A percentile compares a stretch with the other conserved stretches of the same genome.
Evolutionary conservation across 192 early-diverging fungal genomes (phyloP).

Genomic region (Coemansia sp.): DNA sequence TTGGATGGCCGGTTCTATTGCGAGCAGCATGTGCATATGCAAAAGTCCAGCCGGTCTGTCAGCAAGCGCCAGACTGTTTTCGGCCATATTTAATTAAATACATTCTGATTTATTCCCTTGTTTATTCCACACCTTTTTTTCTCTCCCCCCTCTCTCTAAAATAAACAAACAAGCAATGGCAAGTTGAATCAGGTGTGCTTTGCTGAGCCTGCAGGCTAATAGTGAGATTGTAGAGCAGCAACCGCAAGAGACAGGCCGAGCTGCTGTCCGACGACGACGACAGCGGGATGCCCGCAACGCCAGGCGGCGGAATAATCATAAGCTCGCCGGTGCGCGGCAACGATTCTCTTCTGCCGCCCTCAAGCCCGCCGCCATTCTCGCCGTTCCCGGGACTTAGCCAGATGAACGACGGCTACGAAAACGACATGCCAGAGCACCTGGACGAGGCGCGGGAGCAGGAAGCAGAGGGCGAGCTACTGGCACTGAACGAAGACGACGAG

Average conservation of each 20-base stretch:
- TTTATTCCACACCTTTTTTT: not conserved
- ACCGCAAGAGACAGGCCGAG: constrained; percentile 41
- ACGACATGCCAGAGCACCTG: constrained; percentile 34
- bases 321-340: constrained; percentile 34
- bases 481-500: constrained; percentile 60
- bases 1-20: constrained; percentile 46
- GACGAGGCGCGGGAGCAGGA: constrained; percentile 25
- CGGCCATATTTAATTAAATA: constrained; percentile 21
- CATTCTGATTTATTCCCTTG: not conserved
- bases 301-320: constrained; percentile 48
- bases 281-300: constrained; percentile 32
- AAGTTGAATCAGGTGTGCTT: not conserved
- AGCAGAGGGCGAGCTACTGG: constrained; percentile 46
- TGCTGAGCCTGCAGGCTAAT: not conserved
- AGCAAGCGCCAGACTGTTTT: constrained; percentile 48
- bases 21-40: constrained; percentile 45
- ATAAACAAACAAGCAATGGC: not conserved
- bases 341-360: constrained; percentile 36
- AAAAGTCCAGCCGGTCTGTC: constrained; percentile 20
- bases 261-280: constrained; percentile 32
- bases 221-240: not conserved
- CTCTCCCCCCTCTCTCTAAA: not conserved
- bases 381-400: constrained; percentile 25
- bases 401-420: constrained; percentile 14
- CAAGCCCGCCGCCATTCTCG: constrained; percentile 45